Base-by-base conservation (phyloP, 345 rosid genomes). In the Noccaea caerulescens region DNA sequence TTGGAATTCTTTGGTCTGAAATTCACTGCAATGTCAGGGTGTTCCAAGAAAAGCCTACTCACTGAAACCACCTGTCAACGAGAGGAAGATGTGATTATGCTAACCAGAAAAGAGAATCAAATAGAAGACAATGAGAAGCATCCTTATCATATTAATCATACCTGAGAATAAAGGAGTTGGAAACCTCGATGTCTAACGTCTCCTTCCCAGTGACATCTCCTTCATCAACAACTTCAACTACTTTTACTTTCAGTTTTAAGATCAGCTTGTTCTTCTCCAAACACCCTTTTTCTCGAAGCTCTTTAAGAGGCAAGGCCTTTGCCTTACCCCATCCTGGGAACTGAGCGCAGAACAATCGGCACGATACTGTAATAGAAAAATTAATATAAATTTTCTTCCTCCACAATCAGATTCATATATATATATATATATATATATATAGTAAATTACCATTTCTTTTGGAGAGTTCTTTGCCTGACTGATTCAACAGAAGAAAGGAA, bases 131-230 rank as follows among this genome's bases (percentile, higher is more conserved):
- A n/a, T n/a, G n/a, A n/a, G n/a, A n/a, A 20, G 23, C 23, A 20
- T 20, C 23, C 23, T 20, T 20, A 20, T 9, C 3, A 16, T 1
- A 36, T 13, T 9, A 13, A 20, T 0, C 10, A 39, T 36, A 64
- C 72, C 53, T 56, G 42, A 13, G 60, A 13, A 14, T 34, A 56
- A 56, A 34, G 43, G 14, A 56, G n/a, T 33, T 55, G 42, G 1
- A 34, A 55, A 55, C 59, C 60, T 6, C 10, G 12, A 33, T 11
- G 34, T 13, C 42, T 55, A 55, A 33, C 42, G 5, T 55, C 11
- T 56, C 60, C 3, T 56, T 13, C 23, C 23, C 50, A 33, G 41
- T 55, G n/a, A 55, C 41, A 12, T 8, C 23, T 33, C 23, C 10
- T 55, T 56, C 60, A 14, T 33, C 46, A 58, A 58, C 33, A 38